phyloP scores from a whole-genome alignment of 2,329 filamentous ascomycete genomes.

The Colletotrichum falcatum region DNA sequence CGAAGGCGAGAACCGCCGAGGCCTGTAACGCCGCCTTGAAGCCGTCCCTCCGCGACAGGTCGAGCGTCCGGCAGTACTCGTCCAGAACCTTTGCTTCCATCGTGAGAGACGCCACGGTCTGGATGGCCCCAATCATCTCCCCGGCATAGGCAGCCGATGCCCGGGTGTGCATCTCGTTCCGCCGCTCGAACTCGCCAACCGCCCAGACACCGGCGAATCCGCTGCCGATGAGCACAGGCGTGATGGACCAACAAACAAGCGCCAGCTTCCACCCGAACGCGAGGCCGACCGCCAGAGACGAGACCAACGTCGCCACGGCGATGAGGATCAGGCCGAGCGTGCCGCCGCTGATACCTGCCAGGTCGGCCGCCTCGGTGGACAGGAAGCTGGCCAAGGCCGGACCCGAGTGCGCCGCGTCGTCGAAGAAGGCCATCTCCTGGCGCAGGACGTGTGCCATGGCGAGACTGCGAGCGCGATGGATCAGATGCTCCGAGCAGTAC shows the following conservation, averaged over 20 bases:
- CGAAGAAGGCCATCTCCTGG: no score
- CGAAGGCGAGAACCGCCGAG: constrained; percentile 45
- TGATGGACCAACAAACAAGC: constrained; percentile 54
- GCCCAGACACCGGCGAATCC: constrained; percentile 58
- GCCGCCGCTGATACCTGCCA: no score
- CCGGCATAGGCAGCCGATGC: constrained; percentile 57
- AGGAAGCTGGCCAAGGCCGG: no score
- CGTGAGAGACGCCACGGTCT: constrained; percentile 57
- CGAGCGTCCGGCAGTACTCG: constrained; percentile 43
- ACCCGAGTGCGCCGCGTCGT: no score
- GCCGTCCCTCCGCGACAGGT: constrained; percentile 44
- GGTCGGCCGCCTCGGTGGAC: no score
- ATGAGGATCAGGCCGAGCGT: constrained; percentile 55
- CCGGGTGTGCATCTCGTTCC: constrained; percentile 51
- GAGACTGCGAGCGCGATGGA: no score
- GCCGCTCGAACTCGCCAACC: constrained; percentile 53
- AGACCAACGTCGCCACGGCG: constrained; percentile 54
- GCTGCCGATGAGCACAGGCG: constrained; percentile 54
- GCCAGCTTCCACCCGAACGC: constrained; percentile 58
- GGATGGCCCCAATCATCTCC: constrained; percentile 58
- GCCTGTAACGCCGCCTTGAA: constrained; percentile 41
- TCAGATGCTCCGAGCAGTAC: no score
- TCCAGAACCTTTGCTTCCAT: constrained; percentile 47
- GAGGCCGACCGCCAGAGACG: constrained; percentile 54
- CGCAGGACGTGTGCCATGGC: no score